These are phyloP conservation scores for Colletotrichum costaricense DNA, from an alignment of 2,329 filamentous ascomycete species.

Conservation along the genomic window DNA sequence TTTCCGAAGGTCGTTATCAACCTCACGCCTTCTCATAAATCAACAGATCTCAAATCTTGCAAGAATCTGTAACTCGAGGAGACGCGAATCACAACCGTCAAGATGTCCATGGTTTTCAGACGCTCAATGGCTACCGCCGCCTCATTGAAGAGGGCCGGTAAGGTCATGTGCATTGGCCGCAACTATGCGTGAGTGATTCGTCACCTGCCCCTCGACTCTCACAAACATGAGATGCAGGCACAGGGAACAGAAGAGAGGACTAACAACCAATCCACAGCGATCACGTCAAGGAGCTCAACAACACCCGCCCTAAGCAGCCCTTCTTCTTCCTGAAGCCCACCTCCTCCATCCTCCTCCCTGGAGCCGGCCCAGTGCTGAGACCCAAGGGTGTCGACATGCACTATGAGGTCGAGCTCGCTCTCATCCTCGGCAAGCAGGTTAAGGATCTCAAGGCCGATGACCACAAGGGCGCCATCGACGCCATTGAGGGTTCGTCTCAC, in stretches of 20 bases:
- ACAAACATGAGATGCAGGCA: slow-evolving; percentile 43
- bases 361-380: slow-evolving; percentile 81
- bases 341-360: slow-evolving; percentile 84
- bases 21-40: not conserved
- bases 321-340: slow-evolving; percentile 99
- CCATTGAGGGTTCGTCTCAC: slow-evolving; percentile 76
- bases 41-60: not conserved
- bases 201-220: slow-evolving; percentile 7
- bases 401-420: slow-evolving; percentile 93
- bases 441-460: slow-evolving; percentile 82
- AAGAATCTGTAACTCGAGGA: not conserved
- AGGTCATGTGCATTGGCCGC: slow-evolving; percentile 93
- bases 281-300: slow-evolving; percentile 93
- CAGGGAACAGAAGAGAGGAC: not conserved
- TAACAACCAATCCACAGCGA: slow-evolving; percentile 66
- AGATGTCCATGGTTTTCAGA: slow-evolving; percentile 48
- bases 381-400: slow-evolving; percentile 88
- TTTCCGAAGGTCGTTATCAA: slow-evolving; percentile 3
- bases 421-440: slow-evolving; percentile 86
- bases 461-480: slow-evolving; percentile 79
- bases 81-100: not conserved
- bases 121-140: slow-evolving; percentile 55
- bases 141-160: slow-evolving; percentile 66
- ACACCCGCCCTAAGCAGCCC: slow-evolving; percentile 87
- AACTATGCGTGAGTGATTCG: slow-evolving; percentile 85